Percentiles rank a stretch among this genome's conserved stretches.
These are phyloP conservation scores for Helotiales sp. DNA, from an alignment of 2,329 filamentous ascomycete species.

Conservation along the genomic window DNA sequence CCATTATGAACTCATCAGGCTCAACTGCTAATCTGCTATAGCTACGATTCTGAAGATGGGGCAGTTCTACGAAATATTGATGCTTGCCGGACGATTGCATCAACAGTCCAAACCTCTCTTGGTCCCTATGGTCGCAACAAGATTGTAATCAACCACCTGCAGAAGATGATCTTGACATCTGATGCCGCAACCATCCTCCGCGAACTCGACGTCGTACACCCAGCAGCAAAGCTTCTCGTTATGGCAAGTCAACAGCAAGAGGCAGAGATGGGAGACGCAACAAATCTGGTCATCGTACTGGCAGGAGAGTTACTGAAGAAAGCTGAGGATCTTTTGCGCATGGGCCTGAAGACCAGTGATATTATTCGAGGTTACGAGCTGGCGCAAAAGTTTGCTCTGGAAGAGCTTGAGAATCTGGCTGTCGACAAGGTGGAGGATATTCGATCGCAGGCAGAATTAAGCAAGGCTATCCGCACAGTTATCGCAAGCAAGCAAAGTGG, in stretches of 20 bases:
- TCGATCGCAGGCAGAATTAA: conserved; percentile 76
- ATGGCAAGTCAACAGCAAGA: conserved; percentile 99
- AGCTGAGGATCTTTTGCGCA: conserved; percentile 91
- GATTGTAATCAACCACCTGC: conserved; percentile 98
- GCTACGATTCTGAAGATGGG: conserved; percentile 99
- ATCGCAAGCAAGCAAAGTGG: conserved; percentile 96
- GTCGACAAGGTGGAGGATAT: conserved; percentile 91
- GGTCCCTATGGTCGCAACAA: conserved; percentile 99
- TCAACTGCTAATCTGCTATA: conserved; percentile 45
- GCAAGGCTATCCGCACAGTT: conserved; percentile 93
- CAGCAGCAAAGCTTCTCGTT: conserved; percentile 93
- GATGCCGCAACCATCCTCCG: conserved; percentile 96
- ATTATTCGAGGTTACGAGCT: conserved; percentile 95
- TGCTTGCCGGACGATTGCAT: conserved; percentile 92
- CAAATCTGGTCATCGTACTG: conserved; percentile 93
- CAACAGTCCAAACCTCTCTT: conserved; percentile 94
- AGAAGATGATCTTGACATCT: conserved; percentile 99
- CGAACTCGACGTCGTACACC: conserved; percentile 97
- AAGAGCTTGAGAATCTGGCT: conserved; percentile 81
- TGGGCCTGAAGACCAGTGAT: conserved; percentile 98
- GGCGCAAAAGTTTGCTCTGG: conserved; percentile 84
- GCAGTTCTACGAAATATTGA: conserved; percentile 98
- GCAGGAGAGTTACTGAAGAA: conserved; percentile 95
- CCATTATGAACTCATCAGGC: background rate
- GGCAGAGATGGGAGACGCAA: conserved; percentile 97